Conservation (phyloP, 805 yeast genomes). For the Blastobotrys muscicola region DNA sequence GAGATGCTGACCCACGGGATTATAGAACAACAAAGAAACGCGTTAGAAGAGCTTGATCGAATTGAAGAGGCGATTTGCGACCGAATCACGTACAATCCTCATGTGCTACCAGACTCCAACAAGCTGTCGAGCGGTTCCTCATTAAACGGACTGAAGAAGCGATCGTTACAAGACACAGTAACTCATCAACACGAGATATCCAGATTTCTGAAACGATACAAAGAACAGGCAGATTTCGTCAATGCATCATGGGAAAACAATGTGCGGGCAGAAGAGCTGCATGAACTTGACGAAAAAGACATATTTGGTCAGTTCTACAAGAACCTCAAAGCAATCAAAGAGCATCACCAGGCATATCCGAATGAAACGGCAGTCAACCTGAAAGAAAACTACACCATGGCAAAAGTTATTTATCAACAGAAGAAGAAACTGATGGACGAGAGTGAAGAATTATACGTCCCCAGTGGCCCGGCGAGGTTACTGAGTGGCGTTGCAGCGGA, state of each 20-base stretch:
- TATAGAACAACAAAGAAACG: slow-evolving; percentile 19
- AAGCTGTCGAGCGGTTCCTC: slow-evolving; percentile 19
- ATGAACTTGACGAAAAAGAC: slow-evolving; percentile 5
- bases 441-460: slow-evolving; percentile 28
- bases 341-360: slow-evolving; percentile 25
- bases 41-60: slow-evolving; percentile 49
- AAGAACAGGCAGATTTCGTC: slow-evolving; percentile 24
- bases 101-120: slow-evolving; percentile 32
- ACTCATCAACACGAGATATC: slow-evolving; percentile 62
- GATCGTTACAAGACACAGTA: slow-evolving; percentile 42
- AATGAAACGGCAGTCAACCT: slow-evolving; percentile 25
- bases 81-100: slow-evolving; percentile 51
- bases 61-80: slow-evolving; percentile 58
- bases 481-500: slow-evolving; percentile 43
- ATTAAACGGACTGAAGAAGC: slow-evolving; percentile 28
- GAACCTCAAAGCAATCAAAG: slow-evolving; percentile 26
- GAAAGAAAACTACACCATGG: slow-evolving; percentile 14
- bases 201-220: slow-evolving; percentile 40
- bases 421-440: slow-evolving; percentile 12
- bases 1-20: slow-evolving; percentile 1
- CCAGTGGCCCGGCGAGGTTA: slow-evolving; percentile 21
- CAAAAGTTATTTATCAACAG: background rate
- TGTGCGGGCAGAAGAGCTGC: slow-evolving; percentile 5
- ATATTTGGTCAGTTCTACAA: slow-evolving; percentile 33
- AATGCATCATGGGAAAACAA: slow-evolving; percentile 7